These are phyloP conservation scores for Clavispora carvajalis DNA, from an alignment of 805 yeast genomes.

Conservation along the genomic window DNA sequence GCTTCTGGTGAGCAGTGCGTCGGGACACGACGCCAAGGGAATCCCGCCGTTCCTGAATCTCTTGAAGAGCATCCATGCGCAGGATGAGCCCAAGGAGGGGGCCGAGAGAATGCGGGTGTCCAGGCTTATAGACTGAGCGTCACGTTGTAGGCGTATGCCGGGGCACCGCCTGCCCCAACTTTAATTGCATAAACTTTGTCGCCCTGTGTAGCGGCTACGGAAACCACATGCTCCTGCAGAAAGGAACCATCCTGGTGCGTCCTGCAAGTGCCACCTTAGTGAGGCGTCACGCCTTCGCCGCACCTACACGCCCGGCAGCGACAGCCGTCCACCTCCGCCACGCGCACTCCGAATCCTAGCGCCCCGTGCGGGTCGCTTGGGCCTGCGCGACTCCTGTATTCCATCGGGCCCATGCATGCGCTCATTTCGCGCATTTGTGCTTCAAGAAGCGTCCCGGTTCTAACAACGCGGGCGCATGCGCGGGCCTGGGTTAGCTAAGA, in stretches of 20 bases:
- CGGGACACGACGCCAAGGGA: constrained; percentile 1
- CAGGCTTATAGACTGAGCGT: constrained; percentile 11
- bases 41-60: constrained; percentile 10
- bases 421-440: too few species aligned
- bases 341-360: not conserved
- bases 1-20: constrained; percentile 3
- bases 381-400: too few species aligned
- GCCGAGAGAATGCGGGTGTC: constrained; percentile 9
- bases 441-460: too few species aligned
- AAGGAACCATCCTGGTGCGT: not conserved
- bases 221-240: not conserved
- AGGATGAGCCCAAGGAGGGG: constrained; percentile 1
- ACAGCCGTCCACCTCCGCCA: not conserved
- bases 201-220: not conserved
- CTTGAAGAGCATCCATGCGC: constrained; percentile 6
- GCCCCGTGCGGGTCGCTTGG: too few species aligned
- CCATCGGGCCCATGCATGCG: too few species aligned
- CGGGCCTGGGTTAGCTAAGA: too few species aligned
- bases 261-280: not conserved
- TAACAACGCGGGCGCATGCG: too few species aligned
- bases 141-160: too few species aligned
- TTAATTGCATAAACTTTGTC: not conserved
- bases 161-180: not conserved
- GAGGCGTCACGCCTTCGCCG: not conserved
- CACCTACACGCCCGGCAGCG: not conserved